Conservation (phyloP, 257 asterid genomes). For the Prunella vulgaris region DNA sequence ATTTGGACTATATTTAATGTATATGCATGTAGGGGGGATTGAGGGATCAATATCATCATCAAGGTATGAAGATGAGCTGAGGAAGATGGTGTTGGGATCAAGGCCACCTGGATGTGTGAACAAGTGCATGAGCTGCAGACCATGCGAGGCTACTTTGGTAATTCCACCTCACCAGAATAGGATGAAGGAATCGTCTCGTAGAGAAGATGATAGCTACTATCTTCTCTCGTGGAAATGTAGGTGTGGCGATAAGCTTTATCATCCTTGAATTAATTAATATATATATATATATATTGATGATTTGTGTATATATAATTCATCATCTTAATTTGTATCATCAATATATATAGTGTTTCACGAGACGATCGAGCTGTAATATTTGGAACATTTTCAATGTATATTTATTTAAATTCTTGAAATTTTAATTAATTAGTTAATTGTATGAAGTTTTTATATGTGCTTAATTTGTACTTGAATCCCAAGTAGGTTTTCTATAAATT, state of each 20-base stretch:
- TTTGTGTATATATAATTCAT: neutral
- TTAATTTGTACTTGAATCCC: no score
- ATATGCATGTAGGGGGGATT: slow-evolving; percentile 13
- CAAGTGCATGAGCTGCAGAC: slow-evolving; percentile 64
- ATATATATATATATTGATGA: neutral
- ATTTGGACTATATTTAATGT: neutral
- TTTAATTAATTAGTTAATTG: no score
- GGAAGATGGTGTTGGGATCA: slow-evolving; percentile 58
- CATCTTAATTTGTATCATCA: neutral
- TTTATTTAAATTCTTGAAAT: no score
- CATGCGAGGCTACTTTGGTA: slow-evolving; percentile 60
- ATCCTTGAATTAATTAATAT: slow-evolving; percentile 28
- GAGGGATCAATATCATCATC: slow-evolving; percentile 10
- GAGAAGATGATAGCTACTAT: slow-evolving; percentile 59
- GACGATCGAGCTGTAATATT: no score
- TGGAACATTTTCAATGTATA: no score
- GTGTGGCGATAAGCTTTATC: slow-evolving; percentile 57
- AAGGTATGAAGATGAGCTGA: slow-evolving; percentile 28
- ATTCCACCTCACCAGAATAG: slow-evolving; percentile 46
- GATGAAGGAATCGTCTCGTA: slow-evolving; percentile 18
- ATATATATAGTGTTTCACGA: no score
- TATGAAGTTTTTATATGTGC: no score
- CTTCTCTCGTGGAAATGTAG: slow-evolving; percentile 77
- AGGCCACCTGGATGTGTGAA: slow-evolving; percentile 68
- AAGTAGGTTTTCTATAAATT: no score